Evolutionary conservation across 306 rosid genomes (phyloP).

Genomic region (Lupinus albus): DNA sequence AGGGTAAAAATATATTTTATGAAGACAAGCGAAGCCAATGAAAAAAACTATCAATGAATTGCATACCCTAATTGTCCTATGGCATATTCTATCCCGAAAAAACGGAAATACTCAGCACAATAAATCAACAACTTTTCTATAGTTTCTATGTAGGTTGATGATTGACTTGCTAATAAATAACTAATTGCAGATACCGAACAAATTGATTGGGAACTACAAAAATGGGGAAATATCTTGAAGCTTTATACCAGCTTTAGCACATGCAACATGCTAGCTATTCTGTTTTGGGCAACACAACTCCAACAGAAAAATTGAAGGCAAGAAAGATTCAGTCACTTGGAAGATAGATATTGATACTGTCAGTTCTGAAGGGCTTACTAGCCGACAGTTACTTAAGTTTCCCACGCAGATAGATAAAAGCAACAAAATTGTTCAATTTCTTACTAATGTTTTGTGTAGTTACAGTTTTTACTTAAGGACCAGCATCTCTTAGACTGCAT

Average conservation of each 20-base stretch:
- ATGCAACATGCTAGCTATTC: too few species aligned
- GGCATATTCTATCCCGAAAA: neutral
- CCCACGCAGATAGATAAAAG: too few species aligned
- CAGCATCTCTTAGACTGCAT: constrained; percentile 17
- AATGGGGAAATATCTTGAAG: neutral
- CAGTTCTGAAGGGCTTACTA: too few species aligned
- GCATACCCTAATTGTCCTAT: constrained; percentile 1
- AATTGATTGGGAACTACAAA: neutral
- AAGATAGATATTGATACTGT: too few species aligned
- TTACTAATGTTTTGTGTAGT: neutral
- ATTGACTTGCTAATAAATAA: neutral
- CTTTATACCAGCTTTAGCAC: too few species aligned
- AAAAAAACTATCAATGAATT: constrained; percentile 4
- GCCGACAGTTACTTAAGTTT: too few species aligned
- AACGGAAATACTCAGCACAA: neutral
- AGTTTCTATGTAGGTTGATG: neutral
- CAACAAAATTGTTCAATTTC: neutral
- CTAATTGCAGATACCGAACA: constrained; percentile 16
- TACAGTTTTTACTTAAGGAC: constrained; percentile 7
- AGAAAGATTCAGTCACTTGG: too few species aligned
- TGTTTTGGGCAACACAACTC: too few species aligned
- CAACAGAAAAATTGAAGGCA: too few species aligned
- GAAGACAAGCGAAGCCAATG: neutral
- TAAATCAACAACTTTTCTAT: neutral
- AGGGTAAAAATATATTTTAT: neutral